phyloP scores from a whole-genome alignment of 306 rosid genomes.

The Malus orientalis region DNA sequence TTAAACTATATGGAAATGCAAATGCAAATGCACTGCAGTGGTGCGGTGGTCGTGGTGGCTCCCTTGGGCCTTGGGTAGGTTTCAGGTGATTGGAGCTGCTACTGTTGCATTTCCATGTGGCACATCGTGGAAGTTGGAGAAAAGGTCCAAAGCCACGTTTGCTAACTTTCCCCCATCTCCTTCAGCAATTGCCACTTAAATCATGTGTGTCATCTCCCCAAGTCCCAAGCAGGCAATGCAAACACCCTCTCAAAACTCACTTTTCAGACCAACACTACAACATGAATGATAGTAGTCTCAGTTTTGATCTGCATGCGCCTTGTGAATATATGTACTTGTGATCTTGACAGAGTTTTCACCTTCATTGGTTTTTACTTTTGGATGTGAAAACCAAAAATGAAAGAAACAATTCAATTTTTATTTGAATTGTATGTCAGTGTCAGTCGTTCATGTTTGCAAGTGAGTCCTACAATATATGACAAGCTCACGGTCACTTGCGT shows the following conservation, averaged over 20 bases:
- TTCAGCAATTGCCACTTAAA: conserved; percentile 6
- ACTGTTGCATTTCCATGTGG: conserved; percentile 32
- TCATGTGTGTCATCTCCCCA: conserved; percentile 23
- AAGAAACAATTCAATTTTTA: too few species aligned
- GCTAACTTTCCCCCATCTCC: conserved; percentile 1
- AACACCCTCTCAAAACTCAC: not conserved
- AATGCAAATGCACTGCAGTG: not conserved
- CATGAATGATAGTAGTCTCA: not conserved
- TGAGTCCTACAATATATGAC: too few species aligned
- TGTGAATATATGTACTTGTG: not conserved
- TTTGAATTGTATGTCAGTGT: not conserved
- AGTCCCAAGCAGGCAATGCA: not conserved
- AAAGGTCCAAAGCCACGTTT: conserved; percentile 44
- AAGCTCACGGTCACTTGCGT: too few species aligned
- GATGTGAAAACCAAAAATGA: not conserved
- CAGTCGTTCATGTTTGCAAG: too few species aligned
- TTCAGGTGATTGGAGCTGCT: conserved; percentile 3
- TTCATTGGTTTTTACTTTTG: not conserved
- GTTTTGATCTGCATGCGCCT: not conserved
- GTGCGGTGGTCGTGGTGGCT: not conserved
- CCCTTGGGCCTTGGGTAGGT: not conserved
- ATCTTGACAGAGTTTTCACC: not conserved
- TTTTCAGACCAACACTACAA: not conserved
- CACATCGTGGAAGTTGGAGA: conserved; percentile 29
- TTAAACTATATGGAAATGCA: conserved; percentile 2